Conservation (phyloP, 1,139 yeast genomes). For the Lodderomyces margitis region DNA sequence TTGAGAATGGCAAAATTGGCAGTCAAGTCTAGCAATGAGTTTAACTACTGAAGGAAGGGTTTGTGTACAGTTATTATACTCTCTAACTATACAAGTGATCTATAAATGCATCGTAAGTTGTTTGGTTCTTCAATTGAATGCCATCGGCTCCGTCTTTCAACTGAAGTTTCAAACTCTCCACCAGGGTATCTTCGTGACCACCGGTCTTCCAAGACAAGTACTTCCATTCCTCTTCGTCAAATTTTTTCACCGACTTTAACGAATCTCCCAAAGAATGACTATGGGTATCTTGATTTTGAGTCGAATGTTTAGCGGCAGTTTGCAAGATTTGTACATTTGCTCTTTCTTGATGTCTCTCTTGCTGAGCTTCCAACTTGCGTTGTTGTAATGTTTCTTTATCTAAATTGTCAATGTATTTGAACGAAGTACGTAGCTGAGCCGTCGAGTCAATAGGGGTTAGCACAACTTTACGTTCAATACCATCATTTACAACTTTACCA, state of each 20-base stretch:
- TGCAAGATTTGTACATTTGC: slow-evolving; percentile 46
- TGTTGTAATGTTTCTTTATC: slow-evolving; percentile 29
- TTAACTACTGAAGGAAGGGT: slow-evolving; percentile 57
- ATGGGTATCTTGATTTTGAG: slow-evolving; percentile 73
- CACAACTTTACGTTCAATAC: slow-evolving; percentile 45
- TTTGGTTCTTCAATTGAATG: slow-evolving; percentile 24
- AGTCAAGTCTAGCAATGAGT: slow-evolving; percentile 67
- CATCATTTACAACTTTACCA: slow-evolving; percentile 26
- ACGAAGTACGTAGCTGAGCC: slow-evolving; percentile 79
- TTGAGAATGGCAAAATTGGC: slow-evolving; percentile 74
- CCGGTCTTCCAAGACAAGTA: slow-evolving; percentile 48
- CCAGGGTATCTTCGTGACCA: slow-evolving; percentile 35
- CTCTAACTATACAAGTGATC: slow-evolving; percentile 2
- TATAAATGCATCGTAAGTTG: slow-evolving; percentile 3
- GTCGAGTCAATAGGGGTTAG: slow-evolving; percentile 66
- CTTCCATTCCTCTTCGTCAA: slow-evolving; percentile 69
- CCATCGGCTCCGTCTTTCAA: slow-evolving; percentile 23
- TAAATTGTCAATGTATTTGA: slow-evolving; percentile 67
- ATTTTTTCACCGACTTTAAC: slow-evolving; percentile 64
- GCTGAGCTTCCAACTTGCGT: slow-evolving; percentile 19
- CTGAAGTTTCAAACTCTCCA: slow-evolving; percentile 28
- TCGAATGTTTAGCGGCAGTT: slow-evolving; percentile 43
- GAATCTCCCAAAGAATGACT: slow-evolving; percentile 78
- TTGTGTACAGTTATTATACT: not conserved
- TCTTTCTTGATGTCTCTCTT: slow-evolving; percentile 26